Evolutionary conservation across 768 basidiomycete species (phyloP).

Genomic region (Mycena haematopus): DNA sequence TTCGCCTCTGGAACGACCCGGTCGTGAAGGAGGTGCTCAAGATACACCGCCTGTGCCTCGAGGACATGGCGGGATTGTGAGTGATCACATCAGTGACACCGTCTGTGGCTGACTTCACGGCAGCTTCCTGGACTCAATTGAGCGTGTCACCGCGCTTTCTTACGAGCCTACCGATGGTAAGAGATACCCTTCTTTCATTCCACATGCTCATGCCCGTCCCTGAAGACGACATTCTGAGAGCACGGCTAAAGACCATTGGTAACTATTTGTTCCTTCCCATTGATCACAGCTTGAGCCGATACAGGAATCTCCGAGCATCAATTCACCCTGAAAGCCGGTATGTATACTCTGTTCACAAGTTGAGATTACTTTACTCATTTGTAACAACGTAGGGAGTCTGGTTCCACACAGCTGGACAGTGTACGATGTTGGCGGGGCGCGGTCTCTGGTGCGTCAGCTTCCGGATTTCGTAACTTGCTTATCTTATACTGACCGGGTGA

Average conservation of each 20-base stretch:
- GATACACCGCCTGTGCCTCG: slow-evolving; percentile 49
- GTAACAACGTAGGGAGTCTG: slow-evolving; percentile 28
- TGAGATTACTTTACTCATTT: not conserved
- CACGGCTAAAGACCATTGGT: slow-evolving; percentile 52
- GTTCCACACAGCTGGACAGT: slow-evolving; percentile 37
- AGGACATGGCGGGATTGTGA: slow-evolving; percentile 51
- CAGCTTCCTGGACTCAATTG: slow-evolving; percentile 58
- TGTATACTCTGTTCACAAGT: slow-evolving; percentile 4
- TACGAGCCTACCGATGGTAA: slow-evolving; percentile 59
- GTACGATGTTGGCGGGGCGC: slow-evolving; percentile 59
- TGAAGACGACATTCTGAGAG: slow-evolving; percentile 60
- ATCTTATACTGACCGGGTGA: not conserved
- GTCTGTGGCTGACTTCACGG: not conserved
- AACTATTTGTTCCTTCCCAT: not conserved
- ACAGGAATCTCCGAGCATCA: slow-evolving; percentile 60
- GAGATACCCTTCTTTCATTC: not conserved
- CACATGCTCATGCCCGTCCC: not conserved
- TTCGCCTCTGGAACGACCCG: slow-evolving; percentile 54
- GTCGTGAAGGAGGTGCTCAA: slow-evolving; percentile 48
- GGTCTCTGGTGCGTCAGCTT: slow-evolving; percentile 36
- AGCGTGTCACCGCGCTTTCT: slow-evolving; percentile 50
- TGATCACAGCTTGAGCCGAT: not conserved
- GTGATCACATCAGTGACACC: not conserved
- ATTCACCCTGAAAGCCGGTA: slow-evolving; percentile 52
- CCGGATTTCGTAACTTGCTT: not conserved